Evolutionary conservation across 331 rosid genomes (phyloP), one percentile per base, ranked within the genome.

Genomic region (Malus hybrid): DNA sequence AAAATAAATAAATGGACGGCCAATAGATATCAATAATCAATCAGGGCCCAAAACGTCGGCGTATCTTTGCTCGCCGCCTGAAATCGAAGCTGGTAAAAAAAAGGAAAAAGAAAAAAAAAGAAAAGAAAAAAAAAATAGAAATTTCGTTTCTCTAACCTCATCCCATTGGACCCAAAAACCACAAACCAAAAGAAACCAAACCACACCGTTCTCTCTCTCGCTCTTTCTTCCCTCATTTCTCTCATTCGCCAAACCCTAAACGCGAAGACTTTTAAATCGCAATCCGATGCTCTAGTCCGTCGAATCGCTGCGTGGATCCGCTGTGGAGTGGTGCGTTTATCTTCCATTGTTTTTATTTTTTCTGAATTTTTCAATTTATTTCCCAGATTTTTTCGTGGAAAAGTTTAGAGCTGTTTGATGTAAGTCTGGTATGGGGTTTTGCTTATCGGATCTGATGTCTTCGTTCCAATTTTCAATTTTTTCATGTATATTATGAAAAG

Each of bases 241-340:
- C 80, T 46, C 71, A 7, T 75, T 5, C 79, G 50, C 86, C 84
- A 80, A 93, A 88, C 93, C 97, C 93, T 88, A 89, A 79, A 39
- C 84, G 30, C 84, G 44, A 81, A 62, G 69, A 66, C 72, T 50
- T 66, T 64, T 74, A 39, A 78, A 66, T 74, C 81, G 26, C 63
- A 63, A 74, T 64, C 70, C 29, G 63, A 63, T 85, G 78, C 9
- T 66, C 53, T 76, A 36, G 69, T 78, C 55, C 11, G 13, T 24
- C 63, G 7, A 61, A 12, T 34, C 24, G 10, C 63, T 16, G 22
- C 62, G 58, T 71, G 29, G 83, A 80, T 83, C 87, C 82, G 82
- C 74, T 76, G 73, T 0, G 24, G 70, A 7, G 50, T 29, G 87
- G 89, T 91, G 19, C 73, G 34, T 65, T 81, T 68, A 4, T 16